Percentiles rank a stretch among this genome's conserved stretches.
Conservation (phyloP, 768 basidiomycete genomes). For the Omphalotus guepiniiformis region DNA sequence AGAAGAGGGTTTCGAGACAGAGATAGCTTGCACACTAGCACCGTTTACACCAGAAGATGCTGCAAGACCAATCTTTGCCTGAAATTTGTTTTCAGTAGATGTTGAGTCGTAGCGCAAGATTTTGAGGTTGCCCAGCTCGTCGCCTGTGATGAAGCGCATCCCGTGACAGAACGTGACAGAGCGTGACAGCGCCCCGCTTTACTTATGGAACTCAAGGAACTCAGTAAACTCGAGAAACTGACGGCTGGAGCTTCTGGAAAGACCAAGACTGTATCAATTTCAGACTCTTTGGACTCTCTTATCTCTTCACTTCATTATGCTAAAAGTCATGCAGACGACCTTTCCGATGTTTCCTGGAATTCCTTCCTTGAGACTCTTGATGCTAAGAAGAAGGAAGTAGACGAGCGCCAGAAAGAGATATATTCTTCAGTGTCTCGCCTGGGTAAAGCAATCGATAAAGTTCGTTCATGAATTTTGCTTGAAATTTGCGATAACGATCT, state of each 20-base stretch:
- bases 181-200: neutral
- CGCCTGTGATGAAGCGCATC: constrained; percentile 67
- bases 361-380: constrained; percentile 58
- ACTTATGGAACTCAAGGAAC: constrained; percentile 52
- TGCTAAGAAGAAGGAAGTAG: constrained; percentile 74
- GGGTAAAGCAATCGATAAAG: constrained; percentile 92
- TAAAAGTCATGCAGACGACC: constrained; percentile 47
- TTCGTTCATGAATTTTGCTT: constrained; percentile 23
- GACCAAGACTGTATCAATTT: constrained; percentile 50
- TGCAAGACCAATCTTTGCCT: constrained; percentile 26
- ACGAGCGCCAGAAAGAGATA: constrained; percentile 86
- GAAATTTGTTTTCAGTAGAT: constrained; percentile 28
- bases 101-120: constrained; percentile 39
- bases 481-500: neutral
- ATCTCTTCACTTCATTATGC: constrained; percentile 53
- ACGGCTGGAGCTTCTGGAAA: constrained; percentile 39
- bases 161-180: constrained; percentile 34
- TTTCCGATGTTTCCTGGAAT: constrained; percentile 44
- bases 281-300: constrained; percentile 61
- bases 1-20: constrained; percentile 14
- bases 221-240: constrained; percentile 70
- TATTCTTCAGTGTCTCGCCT: constrained; percentile 72
- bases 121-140: constrained; percentile 77
- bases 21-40: constrained; percentile 4
- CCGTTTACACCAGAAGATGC: neutral